Evolutionary conservation across 257 asterid genomes (phyloP), one percentile per base, ranked within the genome.

Genomic region (Forsythia suspensa): DNA sequence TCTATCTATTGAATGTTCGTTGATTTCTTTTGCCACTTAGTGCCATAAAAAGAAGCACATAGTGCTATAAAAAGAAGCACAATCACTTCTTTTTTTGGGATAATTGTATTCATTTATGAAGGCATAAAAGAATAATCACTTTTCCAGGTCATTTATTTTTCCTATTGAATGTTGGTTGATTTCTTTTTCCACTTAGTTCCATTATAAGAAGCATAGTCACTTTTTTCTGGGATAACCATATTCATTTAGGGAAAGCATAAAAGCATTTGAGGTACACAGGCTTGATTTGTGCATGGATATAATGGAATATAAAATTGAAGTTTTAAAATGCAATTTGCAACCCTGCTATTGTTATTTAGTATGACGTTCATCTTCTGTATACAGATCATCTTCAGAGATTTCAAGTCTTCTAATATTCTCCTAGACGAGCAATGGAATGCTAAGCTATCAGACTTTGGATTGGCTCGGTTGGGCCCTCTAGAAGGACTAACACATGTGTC

Each of bases 381-480:
- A 11, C 84, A 90, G 95, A 89, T 90, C 77, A 90, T 90, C 73
- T 90, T 89, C 84, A 81, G 95, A 57, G 95, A 90, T 81, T 90
- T 90, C 86, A 90, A 90, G 73, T 68, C 93, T 21, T 90, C 95
- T 0, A 90, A 90, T 67, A 90, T 90, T 80, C 93, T 90, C 40
- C 80, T 90, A 74, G 95, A 90, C 42, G 93, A 90, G 36, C 84
- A 89, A 43, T 90, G 95, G 95, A 89, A 87, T 77, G 89, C 93
- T 71, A 90, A 89, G 77, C 87, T 90, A n/a, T 89, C 95, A 16
- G 95, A 90, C 80, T 89, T 90, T 42, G 93, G 95, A 36, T 80
- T 90, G 90, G 95, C 95, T 82, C 89, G 95, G 74, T 77, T 90
- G 80, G 95, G 95, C n/a, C 95, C 95, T 66, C 42, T 86, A n/a